These are phyloP conservation scores for Umbelopsis isabellina DNA, from an alignment of 192 early-diverging fungal species.

Conservation along the genomic window DNA sequence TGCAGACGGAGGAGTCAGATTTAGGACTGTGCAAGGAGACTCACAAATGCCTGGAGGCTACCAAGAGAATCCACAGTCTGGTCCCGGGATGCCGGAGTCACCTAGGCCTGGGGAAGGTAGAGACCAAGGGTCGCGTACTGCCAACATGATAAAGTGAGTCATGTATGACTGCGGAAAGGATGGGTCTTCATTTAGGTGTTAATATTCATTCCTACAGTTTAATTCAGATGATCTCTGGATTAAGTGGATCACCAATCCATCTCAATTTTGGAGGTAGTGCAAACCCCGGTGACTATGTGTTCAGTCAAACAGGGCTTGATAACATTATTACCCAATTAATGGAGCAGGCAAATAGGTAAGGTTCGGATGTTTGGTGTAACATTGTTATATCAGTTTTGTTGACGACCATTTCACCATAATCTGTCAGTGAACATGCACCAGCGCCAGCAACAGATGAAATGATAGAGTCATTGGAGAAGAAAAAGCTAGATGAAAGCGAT, in stretches of 20 bases:
- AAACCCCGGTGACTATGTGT: conserved; percentile 83
- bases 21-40: neutral
- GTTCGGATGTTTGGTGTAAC: neutral
- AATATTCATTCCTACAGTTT: neutral
- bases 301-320: conserved; percentile 81
- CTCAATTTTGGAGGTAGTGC: conserved; percentile 48
- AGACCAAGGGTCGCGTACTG: neutral
- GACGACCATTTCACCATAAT: neutral
- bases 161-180: neutral
- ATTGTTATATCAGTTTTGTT: neutral
- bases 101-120: neutral
- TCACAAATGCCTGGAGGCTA: conserved; percentile 1
- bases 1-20: conserved; percentile 10
- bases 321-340: conserved; percentile 87
- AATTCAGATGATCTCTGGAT: conserved; percentile 28
- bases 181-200: neutral
- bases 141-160: conserved; percentile 19
- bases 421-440: conserved; percentile 66
- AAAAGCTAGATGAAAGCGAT: conserved; percentile 56
- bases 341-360: conserved; percentile 68
- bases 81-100: neutral
- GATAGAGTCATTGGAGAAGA: conserved; percentile 65
- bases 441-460: conserved; percentile 80
- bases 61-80: neutral
- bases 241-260: conserved; percentile 47